These are phyloP conservation scores for Veloboletus limbatus DNA, from an alignment of 1,284 basidiomycete genomes.

Conservation along the genomic window DNA sequence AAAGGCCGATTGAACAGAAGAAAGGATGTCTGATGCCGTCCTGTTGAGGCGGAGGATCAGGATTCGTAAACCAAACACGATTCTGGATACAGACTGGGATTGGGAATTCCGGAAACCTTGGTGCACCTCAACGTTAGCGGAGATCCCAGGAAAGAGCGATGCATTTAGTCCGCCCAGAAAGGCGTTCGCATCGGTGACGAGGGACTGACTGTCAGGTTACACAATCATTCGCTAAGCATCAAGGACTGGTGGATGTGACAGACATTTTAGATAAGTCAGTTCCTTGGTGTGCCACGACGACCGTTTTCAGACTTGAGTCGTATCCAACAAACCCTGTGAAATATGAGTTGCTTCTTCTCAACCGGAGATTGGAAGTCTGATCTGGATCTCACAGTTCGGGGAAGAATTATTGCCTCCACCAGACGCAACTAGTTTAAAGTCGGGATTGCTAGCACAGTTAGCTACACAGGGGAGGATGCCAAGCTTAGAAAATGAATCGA, in stretches of 20 bases:
- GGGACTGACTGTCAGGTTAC: background rate
- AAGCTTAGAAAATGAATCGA: background rate
- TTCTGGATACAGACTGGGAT: constrained; percentile 39
- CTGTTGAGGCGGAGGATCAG: constrained; percentile 28
- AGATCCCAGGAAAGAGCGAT: constrained; percentile 57
- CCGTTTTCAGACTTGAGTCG: constrained; percentile 25
- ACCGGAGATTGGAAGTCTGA: background rate
- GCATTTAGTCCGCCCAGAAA: constrained; percentile 38
- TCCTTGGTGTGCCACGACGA: constrained; percentile 38
- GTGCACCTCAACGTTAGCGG: constrained; percentile 50
- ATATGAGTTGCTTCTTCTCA: background rate
- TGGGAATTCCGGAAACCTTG: constrained; percentile 55
- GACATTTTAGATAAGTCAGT: constrained; percentile 30
- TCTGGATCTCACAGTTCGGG: constrained; percentile 45
- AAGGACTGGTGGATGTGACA: background rate
- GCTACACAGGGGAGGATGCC: constrained; percentile 28
- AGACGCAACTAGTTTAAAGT: constrained; percentile 53
- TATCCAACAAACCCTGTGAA: constrained; percentile 38
- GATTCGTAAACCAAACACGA: background rate
- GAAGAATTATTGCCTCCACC: constrained; percentile 57
- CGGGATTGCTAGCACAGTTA: constrained; percentile 51
- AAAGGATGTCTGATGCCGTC: constrained; percentile 47
- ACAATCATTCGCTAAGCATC: background rate
- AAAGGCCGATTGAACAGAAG: constrained; percentile 46
- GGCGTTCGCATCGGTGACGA: constrained; percentile 50